These are phyloP conservation scores for Podila epigama DNA, from an alignment of 192 early-diverging fungal genomes.

Conservation along the genomic window DNA sequence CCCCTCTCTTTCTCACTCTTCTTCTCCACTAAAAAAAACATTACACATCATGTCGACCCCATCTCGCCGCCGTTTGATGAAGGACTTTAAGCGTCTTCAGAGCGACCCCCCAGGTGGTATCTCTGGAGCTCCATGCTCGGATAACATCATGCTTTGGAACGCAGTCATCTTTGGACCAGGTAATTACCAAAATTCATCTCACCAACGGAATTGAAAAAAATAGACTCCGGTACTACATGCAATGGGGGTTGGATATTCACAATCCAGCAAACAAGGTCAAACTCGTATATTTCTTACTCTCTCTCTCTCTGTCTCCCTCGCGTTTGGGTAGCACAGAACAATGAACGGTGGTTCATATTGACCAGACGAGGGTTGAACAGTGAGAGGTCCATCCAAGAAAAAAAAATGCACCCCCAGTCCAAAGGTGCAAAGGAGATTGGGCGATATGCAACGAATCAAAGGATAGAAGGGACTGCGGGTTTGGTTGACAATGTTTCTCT, in stretches of 20 bases:
- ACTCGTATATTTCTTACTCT: no score
- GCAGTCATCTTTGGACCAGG: constrained; percentile 98
- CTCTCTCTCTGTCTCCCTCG: no score
- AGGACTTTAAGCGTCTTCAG: constrained; percentile 96
- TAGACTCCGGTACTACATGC: no score
- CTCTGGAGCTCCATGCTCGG: constrained; percentile 89
- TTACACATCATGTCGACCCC: constrained; percentile 82
- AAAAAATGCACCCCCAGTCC: no score
- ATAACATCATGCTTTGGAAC: constrained; percentile 99
- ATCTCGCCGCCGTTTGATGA: constrained; percentile 93
- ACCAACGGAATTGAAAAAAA: neutral
- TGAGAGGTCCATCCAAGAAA: no score
- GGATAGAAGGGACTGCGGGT: neutral
- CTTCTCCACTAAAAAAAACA: neutral
- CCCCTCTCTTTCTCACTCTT: neutral
- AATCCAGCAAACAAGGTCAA: no score
- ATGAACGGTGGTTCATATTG: no score
- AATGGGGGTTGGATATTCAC: no score
- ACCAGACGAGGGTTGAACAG: no score
- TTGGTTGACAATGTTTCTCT: neutral
- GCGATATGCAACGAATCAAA: neutral
- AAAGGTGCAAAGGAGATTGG: neutral
- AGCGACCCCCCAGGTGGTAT: constrained; percentile 92
- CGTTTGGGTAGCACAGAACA: no score
- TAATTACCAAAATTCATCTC: constrained; percentile 23